Evolutionary conservation across 164 flowering plant genomes (phyloP).

Genomic region (Litsea cubeba): DNA sequence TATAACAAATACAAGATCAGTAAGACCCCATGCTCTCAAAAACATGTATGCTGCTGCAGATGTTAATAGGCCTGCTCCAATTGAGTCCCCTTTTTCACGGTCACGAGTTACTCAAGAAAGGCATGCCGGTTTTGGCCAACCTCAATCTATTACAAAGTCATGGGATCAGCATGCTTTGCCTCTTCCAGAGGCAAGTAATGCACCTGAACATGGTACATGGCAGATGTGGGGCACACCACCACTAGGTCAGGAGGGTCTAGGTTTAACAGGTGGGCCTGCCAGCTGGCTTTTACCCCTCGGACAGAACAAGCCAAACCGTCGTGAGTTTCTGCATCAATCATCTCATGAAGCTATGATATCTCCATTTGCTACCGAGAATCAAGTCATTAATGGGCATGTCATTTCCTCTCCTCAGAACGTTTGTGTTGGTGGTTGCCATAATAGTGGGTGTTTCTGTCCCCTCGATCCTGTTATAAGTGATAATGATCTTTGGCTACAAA

Average conservation of each 20-base stretch:
- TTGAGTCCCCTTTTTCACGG: slow-evolving; percentile 85
- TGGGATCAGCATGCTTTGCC: slow-evolving; percentile 33
- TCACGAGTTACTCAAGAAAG: slow-evolving; percentile 54
- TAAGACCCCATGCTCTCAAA: slow-evolving; percentile 37
- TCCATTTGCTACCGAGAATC: slow-evolving; percentile 49
- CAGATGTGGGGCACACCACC: slow-evolving; percentile 89
- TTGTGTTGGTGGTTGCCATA: slow-evolving; percentile 39
- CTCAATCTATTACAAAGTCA: slow-evolving; percentile 28
- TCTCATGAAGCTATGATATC: slow-evolving; percentile 47
- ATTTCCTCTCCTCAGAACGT: slow-evolving; percentile 37
- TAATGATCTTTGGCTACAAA: slow-evolving; percentile 59
- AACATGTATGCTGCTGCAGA: slow-evolving; percentile 45
- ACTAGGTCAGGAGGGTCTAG: slow-evolving; percentile 73
- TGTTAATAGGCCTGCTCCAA: slow-evolving; percentile 72
- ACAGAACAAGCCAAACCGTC: slow-evolving; percentile 39
- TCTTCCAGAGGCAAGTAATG: slow-evolving; percentile 26
- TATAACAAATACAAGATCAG: slow-evolving; percentile 35
- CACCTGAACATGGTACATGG: slow-evolving; percentile 43
- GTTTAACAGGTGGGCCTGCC: slow-evolving; percentile 54
- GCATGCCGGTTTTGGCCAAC: slow-evolving; percentile 27
- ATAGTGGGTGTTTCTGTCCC: slow-evolving; percentile 36
- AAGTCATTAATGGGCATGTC: slow-evolving; percentile 21
- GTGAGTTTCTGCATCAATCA: slow-evolving; percentile 36
- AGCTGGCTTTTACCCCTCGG: slow-evolving; percentile 67
- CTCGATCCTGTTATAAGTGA: slow-evolving; percentile 29